Base-by-base conservation (phyloP, 1,284 basidiomycete genomes). In the Moniliella sp. region DNA sequence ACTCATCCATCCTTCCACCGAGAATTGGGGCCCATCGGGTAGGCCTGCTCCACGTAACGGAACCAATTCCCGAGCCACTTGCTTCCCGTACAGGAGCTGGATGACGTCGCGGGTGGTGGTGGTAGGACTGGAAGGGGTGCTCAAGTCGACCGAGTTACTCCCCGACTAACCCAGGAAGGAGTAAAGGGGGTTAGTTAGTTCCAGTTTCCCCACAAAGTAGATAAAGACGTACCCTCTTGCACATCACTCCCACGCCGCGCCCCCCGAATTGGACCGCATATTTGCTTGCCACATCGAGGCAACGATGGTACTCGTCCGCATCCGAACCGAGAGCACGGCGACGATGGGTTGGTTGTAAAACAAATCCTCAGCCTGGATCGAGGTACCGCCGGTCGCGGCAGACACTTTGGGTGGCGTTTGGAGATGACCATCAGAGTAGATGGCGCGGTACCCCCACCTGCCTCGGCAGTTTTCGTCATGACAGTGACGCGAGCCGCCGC, bases 361-460 rank as follows among this genome's bases (percentile, higher is more conserved):
- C 18, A 99, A 65, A 53, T 94, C 80, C 58, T 93, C 82, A 4
- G 83, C 83, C 78, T 69, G 76, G 37, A 97, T 78, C 1, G 74
- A 74, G 0, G 91, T 97, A 1, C 91, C 91, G 37, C 93, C 78
- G 46, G 86, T 91, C 2, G 84, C 86, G 10, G 88, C 88, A 42
- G 76, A 79, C 10, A 86, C 75, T 48, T 78, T 78, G 0, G 88
- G 81, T 5, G 39, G 39, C 11, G 40, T 35, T 23, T 41, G n/a
- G n/a, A n/a, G n/a, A n/a, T n/a, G n/a, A n/a, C n/a, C n/a, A n/a
- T n/a, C n/a, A n/a, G n/a, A n/a, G n/a, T n/a, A n/a, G n/a, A n/a
- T n/a, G n/a, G n/a, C n/a, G n/a, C n/a, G n/a, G n/a, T n/a, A n/a
- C n/a, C n/a, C n/a, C n/a, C n/a, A n/a, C n/a, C n/a, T n/a, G 51